Percentiles rank a stretch among this genome's conserved stretches.
Evolutionary conservation across 2,329 filamentous ascomycete genomes (phyloP).

Genomic region (Verticillium alfalfae): DNA sequence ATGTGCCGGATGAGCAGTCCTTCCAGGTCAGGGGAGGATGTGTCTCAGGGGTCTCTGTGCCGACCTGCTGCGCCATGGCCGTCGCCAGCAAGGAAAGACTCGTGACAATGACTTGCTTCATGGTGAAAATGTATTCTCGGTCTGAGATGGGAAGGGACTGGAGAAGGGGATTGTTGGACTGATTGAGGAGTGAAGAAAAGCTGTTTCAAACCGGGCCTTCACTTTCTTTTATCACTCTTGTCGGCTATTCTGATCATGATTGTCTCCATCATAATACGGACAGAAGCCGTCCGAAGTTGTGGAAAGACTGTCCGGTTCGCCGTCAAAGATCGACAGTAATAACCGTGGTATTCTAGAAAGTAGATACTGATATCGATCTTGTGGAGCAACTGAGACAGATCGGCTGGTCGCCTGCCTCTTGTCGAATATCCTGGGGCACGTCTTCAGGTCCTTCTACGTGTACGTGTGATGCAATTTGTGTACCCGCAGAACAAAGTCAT

Average conservation of each 20-base stretch:
- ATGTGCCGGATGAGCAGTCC: slow-evolving; percentile 32
- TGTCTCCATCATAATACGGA: neutral
- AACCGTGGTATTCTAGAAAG: neutral
- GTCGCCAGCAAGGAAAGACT: slow-evolving; percentile 20
- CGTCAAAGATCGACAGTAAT: neutral
- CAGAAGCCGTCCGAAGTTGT: neutral
- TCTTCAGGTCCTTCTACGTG: neutral
- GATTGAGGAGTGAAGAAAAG: neutral
- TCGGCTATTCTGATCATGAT: neutral
- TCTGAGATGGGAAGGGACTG: neutral
- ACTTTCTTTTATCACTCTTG: neutral
- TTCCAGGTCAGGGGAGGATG: slow-evolving; percentile 40
- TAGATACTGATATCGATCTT: neutral
- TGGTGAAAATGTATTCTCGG: slow-evolving; percentile 14
- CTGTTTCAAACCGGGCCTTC: neutral
- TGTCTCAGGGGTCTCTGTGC: slow-evolving; percentile 27
- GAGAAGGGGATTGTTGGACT: neutral
- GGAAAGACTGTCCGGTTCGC: neutral
- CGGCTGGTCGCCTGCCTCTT: neutral
- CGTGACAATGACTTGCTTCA: slow-evolving; percentile 8
- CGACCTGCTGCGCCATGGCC: slow-evolving; percentile 34
- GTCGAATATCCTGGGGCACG: neutral
- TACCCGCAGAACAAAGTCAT: neutral
- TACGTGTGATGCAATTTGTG: neutral
- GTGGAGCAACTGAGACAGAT: neutral